A percentile compares a stretch with the other conserved stretches of the same genome.
Conservation (phyloP, 176 grass and related monocot genomes). For the Thinopyrum elongatum region DNA sequence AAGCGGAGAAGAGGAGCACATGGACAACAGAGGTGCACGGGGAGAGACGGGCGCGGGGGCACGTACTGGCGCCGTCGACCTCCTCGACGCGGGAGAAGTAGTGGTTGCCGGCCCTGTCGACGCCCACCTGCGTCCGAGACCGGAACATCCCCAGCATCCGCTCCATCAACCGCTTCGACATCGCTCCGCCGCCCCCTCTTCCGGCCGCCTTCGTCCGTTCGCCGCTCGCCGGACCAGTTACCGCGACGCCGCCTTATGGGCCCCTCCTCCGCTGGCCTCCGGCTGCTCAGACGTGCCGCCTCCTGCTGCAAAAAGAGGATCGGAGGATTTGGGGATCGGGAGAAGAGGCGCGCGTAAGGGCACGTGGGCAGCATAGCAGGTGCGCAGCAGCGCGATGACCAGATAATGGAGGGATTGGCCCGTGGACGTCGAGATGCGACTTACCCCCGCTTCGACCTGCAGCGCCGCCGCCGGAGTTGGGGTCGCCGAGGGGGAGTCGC, state of each 20-base stretch:
- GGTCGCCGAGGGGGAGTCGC: background rate
- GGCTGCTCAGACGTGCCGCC: background rate
- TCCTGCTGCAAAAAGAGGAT: background rate
- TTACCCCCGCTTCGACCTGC: background rate
- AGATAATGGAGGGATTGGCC: background rate
- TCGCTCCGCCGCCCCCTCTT: background rate
- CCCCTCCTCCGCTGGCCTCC: background rate
- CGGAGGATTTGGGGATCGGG: conserved; percentile 16
- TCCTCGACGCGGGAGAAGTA: conserved; percentile 82
- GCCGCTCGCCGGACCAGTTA: background rate
- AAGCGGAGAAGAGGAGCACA: background rate
- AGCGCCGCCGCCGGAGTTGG: conserved; percentile 19
- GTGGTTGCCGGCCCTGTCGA: conserved; percentile 75
- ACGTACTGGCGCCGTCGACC: conserved; percentile 68
- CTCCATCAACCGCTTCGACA: conserved; percentile 71
- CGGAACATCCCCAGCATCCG: conserved; percentile 68
- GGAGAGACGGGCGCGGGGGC: background rate
- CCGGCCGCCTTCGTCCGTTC: background rate
- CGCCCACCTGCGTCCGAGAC: conserved; percentile 63
- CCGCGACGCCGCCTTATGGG: background rate
- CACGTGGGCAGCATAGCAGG: background rate
- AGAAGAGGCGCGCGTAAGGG: background rate
- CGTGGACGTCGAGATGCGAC: background rate
- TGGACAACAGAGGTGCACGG: background rate
- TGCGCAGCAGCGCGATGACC: background rate